Evolutionary conservation across 75 land plant genomes (phyloP), one percentile per base, ranked within the genome.

Genomic region (Sequoia sempervirens): DNA sequence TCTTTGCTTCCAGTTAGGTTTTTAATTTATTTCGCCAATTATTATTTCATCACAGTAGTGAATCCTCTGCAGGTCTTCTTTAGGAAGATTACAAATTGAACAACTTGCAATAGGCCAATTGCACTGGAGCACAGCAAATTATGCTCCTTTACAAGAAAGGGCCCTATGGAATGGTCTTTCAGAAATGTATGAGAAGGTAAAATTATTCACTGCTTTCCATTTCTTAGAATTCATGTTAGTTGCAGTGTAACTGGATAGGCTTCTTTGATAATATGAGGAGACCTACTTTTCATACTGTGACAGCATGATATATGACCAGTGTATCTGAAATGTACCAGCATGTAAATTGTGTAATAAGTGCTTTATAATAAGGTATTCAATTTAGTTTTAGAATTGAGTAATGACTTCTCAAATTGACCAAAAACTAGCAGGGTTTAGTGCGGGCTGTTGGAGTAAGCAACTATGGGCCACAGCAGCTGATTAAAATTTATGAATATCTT

Each of bases 361-460:
- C 80, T 78, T 78, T 45, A 45, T 78, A 40, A 45, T 78, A 45
- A 23, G 80, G 9, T 28, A 13, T 45, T 78, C 1, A n/a, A n/a
- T 26, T 78, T n/a, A 78, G 30, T n/a, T 11, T 41, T 14, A 40
- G 80, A 78, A n/a, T 45, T 23, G 23, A 41, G 14, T 40, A 45
- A 6, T 20, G 26, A 45, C 46, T 45, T 78, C 50, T 78, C 40
- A 38, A 30, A 26, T 41, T 43, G 30, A 45, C 30, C 10, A 30
- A 78, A 78, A 79, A 11, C 4, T 41, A 74, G 64, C 90, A 97
- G 99, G 99, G 98, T 18, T 87, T 97, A 50, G 99, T 97, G 85
- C 92, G 86, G 47, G 99, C 98, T 66, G 98, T 97, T 86, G 99
- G 99, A 38, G 99, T 97, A 30, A 97, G 99, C 89, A 97, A 97